Conservation (phyloP, 192 early-diverging fungal genomes). For the Phycomyces nitens region DNA sequence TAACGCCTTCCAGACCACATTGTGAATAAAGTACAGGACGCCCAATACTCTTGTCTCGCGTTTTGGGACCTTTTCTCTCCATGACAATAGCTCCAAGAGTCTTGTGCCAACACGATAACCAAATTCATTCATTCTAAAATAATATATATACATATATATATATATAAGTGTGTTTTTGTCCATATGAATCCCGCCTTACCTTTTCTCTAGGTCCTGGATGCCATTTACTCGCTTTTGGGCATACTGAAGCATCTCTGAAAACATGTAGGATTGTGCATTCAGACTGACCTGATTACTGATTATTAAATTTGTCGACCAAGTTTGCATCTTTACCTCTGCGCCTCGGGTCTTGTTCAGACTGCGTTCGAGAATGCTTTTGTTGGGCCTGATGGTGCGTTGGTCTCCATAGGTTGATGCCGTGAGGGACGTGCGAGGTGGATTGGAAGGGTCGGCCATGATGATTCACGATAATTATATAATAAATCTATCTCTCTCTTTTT, state of each 20-base stretch:
- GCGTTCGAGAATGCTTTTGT: conserved; percentile 68
- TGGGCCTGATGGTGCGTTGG: conserved; percentile 11
- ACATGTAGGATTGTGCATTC: conserved; percentile 83
- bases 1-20: conserved; percentile 88
- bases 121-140: conserved; percentile 74
- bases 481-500: too few species aligned
- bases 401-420: conserved; percentile 24
- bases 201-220: conserved; percentile 93
- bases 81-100: conserved; percentile 82
- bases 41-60: conserved; percentile 88
- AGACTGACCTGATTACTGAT: conserved; percentile 58
- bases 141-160: neutral
- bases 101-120: conserved; percentile 93
- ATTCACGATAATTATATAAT: too few species aligned
- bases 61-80: conserved; percentile 83
- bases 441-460: neutral
- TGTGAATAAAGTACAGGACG: conserved; percentile 91
- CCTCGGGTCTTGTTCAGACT: conserved; percentile 66
- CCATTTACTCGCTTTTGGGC: conserved; percentile 93
- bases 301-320: neutral
- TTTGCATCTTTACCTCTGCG: neutral
- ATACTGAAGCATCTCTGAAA: conserved; percentile 95
- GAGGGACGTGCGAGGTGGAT: conserved; percentile 15
- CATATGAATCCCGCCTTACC: conserved; percentile 59
- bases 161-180: neutral